Evolutionary conservation across 176 grass and related monocot genomes (phyloP), one percentile per base, ranked within the genome.

Genomic region (Aegilops bicornis): DNA sequence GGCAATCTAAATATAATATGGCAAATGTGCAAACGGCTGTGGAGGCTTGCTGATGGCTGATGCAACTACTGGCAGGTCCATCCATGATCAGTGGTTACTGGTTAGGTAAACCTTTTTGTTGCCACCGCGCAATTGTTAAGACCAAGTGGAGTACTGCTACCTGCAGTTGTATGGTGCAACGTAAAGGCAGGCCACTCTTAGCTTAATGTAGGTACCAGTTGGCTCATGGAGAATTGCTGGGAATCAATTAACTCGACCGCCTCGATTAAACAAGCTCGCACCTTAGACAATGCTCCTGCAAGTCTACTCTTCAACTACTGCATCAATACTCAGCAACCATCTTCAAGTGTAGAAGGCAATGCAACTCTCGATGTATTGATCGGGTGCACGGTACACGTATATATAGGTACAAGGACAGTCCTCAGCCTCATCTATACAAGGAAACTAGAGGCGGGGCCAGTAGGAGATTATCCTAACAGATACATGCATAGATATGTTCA

Each of bases 11-110:
- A 62, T 81, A 85, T 63, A 82, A 32, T 71, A 73, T 72, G 17
- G 54, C 79, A 83, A 33, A 85, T 82, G 78, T 80, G 58, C 79
- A 40, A 37, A 37, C 62, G 50, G 45, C 45, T 20, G 78, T 54
- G 63, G 63, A 64, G 63, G 72, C 78, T 64, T 78, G 73, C 72
- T 86, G 64, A 90, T 65, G 79, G 48, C 48, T 52, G 54, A 58
- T 58, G 54, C 54, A 90, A 43, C 74, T 36, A n/a, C 79, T 33
- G 37, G 7, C 35, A 69, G 64, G 4, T 64, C 77, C 45, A 22
- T 64, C 63, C 45, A 25, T 82, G 73, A 76, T 76, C 67, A 73
- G 83, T 90, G 79, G 69, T 59, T 82, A 76, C 69, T 71, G 31
- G 70, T 76, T 76, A 68, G 78, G 78, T 73, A 39, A 75, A 24